Conservation (phyloP, 192 early-diverging fungal species). For the Haplosporangium gracile region DNA sequence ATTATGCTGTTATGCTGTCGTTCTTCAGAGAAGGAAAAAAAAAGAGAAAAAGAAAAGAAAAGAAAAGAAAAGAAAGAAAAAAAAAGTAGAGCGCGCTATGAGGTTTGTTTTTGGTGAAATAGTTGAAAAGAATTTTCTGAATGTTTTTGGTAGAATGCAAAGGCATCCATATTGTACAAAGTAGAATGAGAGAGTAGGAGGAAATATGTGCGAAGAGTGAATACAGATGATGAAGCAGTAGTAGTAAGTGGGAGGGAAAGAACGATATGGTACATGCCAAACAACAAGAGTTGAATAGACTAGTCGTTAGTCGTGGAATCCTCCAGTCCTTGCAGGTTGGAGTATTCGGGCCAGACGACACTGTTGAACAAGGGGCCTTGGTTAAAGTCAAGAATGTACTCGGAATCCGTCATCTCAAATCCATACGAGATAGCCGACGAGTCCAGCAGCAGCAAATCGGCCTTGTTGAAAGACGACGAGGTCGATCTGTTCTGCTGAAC, state of each 20-base stretch:
- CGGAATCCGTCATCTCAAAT: conserved; percentile 42
- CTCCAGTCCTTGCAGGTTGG: conserved; percentile 12
- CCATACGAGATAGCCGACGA: conserved; percentile 52
- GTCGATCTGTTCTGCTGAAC: background rate
- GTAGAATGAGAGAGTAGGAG: background rate
- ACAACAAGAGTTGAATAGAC: background rate
- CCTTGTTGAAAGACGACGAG: background rate
- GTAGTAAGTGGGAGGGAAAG: background rate
- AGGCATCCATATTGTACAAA: background rate
- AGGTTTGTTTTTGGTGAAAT: background rate
- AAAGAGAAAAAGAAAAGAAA: background rate
- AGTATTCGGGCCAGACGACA: conserved; percentile 50
- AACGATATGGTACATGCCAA: background rate
- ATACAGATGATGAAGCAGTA: too few relatives aligned
- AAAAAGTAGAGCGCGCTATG: background rate
- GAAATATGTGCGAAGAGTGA: too few relatives aligned
- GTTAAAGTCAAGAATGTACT: conserved; percentile 52
- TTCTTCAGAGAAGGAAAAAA: too few relatives aligned
- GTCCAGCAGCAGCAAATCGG: conserved; percentile 30
- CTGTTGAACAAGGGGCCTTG: conserved; percentile 54
- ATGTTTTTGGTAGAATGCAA: conserved; percentile 9
- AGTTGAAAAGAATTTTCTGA: background rate
- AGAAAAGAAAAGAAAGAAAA: background rate
- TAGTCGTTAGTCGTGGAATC: background rate
- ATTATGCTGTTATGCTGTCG: background rate